Base-by-base conservation (phyloP, 768 basidiomycete genomes). In the Lactifluus rugatus region DNA sequence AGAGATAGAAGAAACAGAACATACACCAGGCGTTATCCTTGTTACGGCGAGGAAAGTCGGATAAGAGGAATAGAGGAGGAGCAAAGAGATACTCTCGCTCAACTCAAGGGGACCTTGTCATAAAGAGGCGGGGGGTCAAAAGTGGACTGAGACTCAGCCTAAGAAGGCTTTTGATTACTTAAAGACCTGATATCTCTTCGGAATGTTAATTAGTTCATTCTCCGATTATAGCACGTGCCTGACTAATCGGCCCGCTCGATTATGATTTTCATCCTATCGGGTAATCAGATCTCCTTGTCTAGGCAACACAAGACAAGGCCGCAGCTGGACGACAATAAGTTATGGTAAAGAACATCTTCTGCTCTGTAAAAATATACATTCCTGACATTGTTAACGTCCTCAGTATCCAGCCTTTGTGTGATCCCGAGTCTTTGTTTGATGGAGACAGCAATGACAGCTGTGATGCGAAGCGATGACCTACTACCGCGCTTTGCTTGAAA, bases 21-120 rank as follows among this genome's bases (percentile, higher is more conserved):
- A 19, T 55, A 78, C 76, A 58, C 75, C 76, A 78, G 73, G 76
- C 76, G 76, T 73, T 71, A 74, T 78, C 76, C 76, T 78, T 78
- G 76, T 68, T 66, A 68, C 76, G 77, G 74, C 75, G 72, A 72
- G 77, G 76, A 65, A 61, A 49, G 66, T 71, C 76, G 76, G 76
- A 67, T 65, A 63, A 65, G 62, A 59, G 64, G 64, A 21, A 16
- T 34, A 51, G 25, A 28, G 21, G 56, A 42, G 59, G 65, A 66
- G 66, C 64, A 65, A 68, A 65, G 59, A 64, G 62, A 66, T 64
- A 62, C 42, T 53, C 50, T 50, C 44, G 53, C 62, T 64, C 60
- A 64, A n/a, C 44, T 57, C 44, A 34, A 34, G 3, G 34, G 34
- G 34, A 34, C 34, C 10, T 11, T 10, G 60, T 62, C 63, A 64